Percentiles rank a stretch among this genome's conserved stretches.
Evolutionary conservation across 176 grass and related monocot genomes (phyloP).

Genomic region (Oryza australiensis): DNA sequence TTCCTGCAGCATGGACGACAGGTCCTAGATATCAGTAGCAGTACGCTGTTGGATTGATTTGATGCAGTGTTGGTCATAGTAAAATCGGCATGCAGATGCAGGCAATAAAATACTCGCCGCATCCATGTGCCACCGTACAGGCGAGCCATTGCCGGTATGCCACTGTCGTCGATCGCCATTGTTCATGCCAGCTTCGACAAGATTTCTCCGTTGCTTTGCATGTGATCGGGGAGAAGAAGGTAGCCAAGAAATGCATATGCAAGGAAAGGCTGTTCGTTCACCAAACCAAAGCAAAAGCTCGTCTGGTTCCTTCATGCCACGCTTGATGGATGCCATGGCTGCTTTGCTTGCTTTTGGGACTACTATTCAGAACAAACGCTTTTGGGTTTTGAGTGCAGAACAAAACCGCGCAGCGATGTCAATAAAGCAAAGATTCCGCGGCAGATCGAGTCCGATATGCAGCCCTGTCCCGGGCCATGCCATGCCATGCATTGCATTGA

Average conservation of each 20-base stretch:
- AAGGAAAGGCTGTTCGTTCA: not conserved
- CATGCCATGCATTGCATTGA: not conserved
- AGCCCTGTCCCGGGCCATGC: not conserved
- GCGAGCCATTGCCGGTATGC: not conserved
- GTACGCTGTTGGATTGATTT: constrained; percentile 3
- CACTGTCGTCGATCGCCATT: not conserved
- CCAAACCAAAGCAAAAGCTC: not conserved
- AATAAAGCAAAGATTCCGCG: constrained; percentile 53
- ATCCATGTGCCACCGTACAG: not conserved
- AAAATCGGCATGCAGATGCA: not conserved
- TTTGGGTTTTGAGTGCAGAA: constrained; percentile 11
- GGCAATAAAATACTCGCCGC: not conserved
- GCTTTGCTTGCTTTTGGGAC: constrained; percentile 17
- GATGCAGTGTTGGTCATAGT: not conserved
- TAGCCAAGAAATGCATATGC: not conserved
- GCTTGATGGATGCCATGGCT: not conserved
- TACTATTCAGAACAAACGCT: not conserved
- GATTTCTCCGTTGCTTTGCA: not conserved
- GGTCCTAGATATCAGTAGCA: not conserved
- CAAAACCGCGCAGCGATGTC: constrained; percentile 20
- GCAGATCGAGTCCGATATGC: not conserved
- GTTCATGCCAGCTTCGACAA: constrained; percentile 7
- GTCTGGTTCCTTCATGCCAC: not conserved
- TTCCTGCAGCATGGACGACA: not conserved
- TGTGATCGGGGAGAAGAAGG: not conserved